phyloP scores from a whole-genome alignment of 140 eudicot genomes.

The Oenanthe javanica region DNA sequence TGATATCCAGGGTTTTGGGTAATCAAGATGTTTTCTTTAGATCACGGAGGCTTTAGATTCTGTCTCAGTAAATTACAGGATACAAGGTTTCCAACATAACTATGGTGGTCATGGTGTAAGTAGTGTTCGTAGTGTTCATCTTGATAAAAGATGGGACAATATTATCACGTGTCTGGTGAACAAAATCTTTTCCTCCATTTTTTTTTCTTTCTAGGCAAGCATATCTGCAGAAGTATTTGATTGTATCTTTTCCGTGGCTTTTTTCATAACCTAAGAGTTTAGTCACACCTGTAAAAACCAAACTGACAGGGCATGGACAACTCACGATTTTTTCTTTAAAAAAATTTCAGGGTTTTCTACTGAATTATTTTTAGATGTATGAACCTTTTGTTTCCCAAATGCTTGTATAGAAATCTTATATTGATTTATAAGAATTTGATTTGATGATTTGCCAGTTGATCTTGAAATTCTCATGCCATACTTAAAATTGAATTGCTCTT shows the following conservation, averaged over 20 bases:
- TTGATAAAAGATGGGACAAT: no score
- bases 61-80: neutral
- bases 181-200: neutral
- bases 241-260: neutral
- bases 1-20: neutral
- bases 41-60: neutral
- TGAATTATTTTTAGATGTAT: neutral
- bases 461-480: no score
- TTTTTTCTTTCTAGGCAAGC: neutral
- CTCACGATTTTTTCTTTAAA: neutral
- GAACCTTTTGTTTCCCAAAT: neutral
- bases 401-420: neutral
- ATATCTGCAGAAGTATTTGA: neutral
- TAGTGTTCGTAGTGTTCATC: no score
- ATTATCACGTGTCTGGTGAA: neutral
- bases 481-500: neutral
- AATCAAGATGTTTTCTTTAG: no score
- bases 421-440: neutral
- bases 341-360: neutral
- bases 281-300: neutral
- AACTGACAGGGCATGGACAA: neutral
- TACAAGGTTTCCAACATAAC: neutral
- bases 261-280: neutral
- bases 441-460: neutral
- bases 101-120: neutral